phyloP scores from a whole-genome alignment of 805 yeast genomes.

The Saturnispora serradocipensis region DNA sequence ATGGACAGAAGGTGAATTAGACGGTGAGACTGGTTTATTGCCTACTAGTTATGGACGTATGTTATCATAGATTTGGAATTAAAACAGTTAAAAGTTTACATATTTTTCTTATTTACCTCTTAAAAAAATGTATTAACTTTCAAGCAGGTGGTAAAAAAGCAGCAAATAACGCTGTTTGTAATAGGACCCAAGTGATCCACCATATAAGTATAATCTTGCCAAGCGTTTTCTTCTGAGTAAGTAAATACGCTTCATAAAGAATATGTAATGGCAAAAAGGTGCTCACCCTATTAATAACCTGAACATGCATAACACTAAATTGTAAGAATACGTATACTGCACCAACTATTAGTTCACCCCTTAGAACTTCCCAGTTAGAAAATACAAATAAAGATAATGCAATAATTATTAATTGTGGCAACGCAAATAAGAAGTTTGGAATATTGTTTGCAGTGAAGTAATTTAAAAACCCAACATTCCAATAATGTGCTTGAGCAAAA shows the following conservation, averaged over 20 bases:
- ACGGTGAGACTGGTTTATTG: conserved; percentile 58
- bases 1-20: conserved; percentile 87
- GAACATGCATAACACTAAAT: conserved; percentile 66
- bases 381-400: conserved; percentile 32
- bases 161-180: conserved; percentile 65
- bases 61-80: conserved; percentile 1
- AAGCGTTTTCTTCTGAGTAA: not conserved
- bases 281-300: conserved; percentile 71
- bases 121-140: not conserved
- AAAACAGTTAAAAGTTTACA: not conserved
- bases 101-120: not conserved
- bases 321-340: conserved; percentile 40
- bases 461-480: conserved; percentile 73
- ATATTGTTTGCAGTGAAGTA: conserved; percentile 80
- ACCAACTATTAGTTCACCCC: conserved; percentile 36
- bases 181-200: conserved; percentile 49
- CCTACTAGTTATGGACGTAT: conserved; percentile 66
- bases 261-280: conserved; percentile 67
- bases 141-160: conserved; percentile 87
- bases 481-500: conserved; percentile 70
- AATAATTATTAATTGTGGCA: conserved; percentile 53
- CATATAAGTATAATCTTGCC: conserved; percentile 29
- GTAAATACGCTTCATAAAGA: conserved; percentile 50
- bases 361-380: conserved; percentile 19
- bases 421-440: conserved; percentile 72